Percentiles rank a stretch among this genome's conserved stretches.
These are phyloP conservation scores for Penicillium frequentans DNA, from an alignment of 2,329 filamentous ascomycete species.

Conservation along the genomic window DNA sequence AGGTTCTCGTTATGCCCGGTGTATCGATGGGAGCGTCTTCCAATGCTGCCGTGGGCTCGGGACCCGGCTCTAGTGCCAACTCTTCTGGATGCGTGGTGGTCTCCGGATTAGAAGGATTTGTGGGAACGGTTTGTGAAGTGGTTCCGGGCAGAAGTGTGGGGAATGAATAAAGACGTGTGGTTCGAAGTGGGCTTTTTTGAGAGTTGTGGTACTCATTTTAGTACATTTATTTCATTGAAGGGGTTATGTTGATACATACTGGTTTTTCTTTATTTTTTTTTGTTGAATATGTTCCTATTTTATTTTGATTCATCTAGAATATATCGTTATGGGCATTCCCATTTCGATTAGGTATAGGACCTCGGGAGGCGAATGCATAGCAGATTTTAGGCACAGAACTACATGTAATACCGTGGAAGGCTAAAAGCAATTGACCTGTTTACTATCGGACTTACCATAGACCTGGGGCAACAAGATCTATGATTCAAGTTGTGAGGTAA, in stretches of 20 bases:
- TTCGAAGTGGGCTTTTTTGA: background rate
- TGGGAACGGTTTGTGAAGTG: slow-evolving; percentile 49
- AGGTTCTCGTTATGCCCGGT: slow-evolving; percentile 61
- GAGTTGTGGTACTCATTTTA: background rate
- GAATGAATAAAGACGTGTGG: background rate
- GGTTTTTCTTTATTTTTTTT: background rate
- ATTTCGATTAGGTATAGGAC: background rate
- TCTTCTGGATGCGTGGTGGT: slow-evolving; percentile 41
- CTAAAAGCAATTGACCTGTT: slow-evolving; percentile 6
- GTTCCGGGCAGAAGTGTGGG: slow-evolving; percentile 8
- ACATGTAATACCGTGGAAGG: background rate
- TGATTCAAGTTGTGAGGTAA: background rate
- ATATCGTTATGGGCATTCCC: background rate
- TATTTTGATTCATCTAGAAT: background rate
- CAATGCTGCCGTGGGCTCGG: slow-evolving; percentile 48
- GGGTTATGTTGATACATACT: background rate
- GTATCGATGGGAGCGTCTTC: slow-evolving; percentile 51
- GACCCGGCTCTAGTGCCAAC: slow-evolving; percentile 39
- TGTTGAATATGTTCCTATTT: background rate
- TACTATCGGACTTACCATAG: background rate
- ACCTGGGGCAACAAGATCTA: background rate
- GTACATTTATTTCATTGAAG: background rate
- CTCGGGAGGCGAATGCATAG: background rate
- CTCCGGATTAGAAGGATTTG: slow-evolving; percentile 60
- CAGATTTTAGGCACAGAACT: background rate